Evolutionary conservation across 257 asterid genomes (phyloP).

Genomic region (Solanum phureja): DNA sequence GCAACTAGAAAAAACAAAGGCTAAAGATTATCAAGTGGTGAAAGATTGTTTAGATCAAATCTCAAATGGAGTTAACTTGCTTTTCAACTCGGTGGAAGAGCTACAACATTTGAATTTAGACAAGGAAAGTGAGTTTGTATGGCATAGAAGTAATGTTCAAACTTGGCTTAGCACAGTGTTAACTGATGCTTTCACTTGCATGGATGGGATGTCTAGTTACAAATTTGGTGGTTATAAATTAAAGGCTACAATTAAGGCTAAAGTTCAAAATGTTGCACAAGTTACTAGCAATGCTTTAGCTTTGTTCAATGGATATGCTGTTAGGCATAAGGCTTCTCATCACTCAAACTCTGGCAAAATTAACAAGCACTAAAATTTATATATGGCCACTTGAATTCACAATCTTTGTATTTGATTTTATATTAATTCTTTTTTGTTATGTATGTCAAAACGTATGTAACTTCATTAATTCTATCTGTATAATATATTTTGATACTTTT

Average conservation of each 20-base stretch:
- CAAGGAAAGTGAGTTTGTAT: constrained; percentile 21
- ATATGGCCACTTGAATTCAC: not conserved
- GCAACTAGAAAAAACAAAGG: constrained; percentile 19
- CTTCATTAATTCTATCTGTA: not conserved
- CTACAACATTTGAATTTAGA: constrained; percentile 21
- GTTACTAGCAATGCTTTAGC: constrained; percentile 50
- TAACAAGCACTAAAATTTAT: not conserved
- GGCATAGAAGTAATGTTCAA: constrained; percentile 53
- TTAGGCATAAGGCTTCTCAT: constrained; percentile 16
- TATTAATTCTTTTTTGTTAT: not conserved
- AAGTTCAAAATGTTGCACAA: constrained; percentile 45
- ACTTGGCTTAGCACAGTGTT: constrained; percentile 58
- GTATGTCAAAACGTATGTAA: not conserved
- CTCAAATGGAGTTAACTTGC: constrained; percentile 39
- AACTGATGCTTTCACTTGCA: constrained; percentile 39
- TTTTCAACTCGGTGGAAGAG: constrained; percentile 39
- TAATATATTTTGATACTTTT: not conserved
- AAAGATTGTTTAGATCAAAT: constrained; percentile 53
- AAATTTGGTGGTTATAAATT: constrained; percentile 27
- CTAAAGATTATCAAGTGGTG: constrained; percentile 23
- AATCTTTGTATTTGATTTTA: not conserved
- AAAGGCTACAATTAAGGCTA: constrained; percentile 39
- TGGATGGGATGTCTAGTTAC: constrained; percentile 44
- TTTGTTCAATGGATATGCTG: constrained; percentile 43
- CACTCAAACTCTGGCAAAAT: not conserved